These are phyloP conservation scores for Basidiobolus meristosporus DNA, from an alignment of 371 early-diverging fungal genomes.

Conservation along the genomic window DNA sequence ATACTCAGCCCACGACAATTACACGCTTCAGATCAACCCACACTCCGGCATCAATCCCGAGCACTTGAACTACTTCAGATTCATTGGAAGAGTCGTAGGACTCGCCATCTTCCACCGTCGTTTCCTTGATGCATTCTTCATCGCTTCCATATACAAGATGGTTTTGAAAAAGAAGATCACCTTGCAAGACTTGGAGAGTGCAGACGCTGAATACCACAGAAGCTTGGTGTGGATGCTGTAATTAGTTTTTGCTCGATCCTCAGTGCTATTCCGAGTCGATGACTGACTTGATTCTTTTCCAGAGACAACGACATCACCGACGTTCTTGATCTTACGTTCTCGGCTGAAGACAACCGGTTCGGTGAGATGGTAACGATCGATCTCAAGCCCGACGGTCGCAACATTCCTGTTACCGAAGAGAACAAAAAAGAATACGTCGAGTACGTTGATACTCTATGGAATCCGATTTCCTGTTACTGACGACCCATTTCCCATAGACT, in stretches of 20 bases:
- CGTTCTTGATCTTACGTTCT: slow-evolving; percentile 76
- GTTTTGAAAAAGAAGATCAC: slow-evolving; percentile 73
- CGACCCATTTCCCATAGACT: neutral
- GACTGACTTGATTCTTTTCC: neutral
- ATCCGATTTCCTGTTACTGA: neutral
- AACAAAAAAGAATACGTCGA: slow-evolving; percentile 94
- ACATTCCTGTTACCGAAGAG: slow-evolving; percentile 87
- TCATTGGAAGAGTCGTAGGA: slow-evolving; percentile 94
- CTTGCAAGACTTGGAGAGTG: slow-evolving; percentile 85
- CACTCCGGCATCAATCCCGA: slow-evolving; percentile 93
- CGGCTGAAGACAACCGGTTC: slow-evolving; percentile 83
- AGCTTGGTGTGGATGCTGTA: slow-evolving; percentile 86
- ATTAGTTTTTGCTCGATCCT: slow-evolving; percentile 5
- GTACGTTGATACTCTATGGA: slow-evolving; percentile 8
- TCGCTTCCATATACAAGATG: slow-evolving; percentile 91
- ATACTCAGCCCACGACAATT: slow-evolving; percentile 91
- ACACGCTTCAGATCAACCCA: slow-evolving; percentile 92
- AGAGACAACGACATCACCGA: slow-evolving; percentile 78
- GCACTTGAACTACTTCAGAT: slow-evolving; percentile 94
- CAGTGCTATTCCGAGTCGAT: neutral
- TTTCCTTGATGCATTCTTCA: slow-evolving; percentile 91
- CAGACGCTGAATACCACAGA: slow-evolving; percentile 85
- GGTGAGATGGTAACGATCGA: slow-evolving; percentile 81
- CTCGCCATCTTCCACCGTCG: slow-evolving; percentile 93
- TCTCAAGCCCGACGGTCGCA: slow-evolving; percentile 72